Evolutionary conservation across 257 asterid genomes (phyloP).

Genomic region (Avicennia marina): DNA sequence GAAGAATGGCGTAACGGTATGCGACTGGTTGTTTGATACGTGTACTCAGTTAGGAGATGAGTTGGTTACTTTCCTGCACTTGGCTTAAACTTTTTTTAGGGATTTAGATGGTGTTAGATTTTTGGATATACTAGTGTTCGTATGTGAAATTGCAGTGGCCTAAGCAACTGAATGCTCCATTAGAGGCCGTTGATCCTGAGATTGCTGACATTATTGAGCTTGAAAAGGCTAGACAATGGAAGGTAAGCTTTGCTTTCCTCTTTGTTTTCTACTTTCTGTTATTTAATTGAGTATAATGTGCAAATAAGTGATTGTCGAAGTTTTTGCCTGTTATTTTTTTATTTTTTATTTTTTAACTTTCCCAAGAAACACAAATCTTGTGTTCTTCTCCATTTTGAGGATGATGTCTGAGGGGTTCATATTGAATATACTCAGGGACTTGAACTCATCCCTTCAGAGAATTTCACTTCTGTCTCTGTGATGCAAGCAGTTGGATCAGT

Average conservation of each 20-base stretch:
- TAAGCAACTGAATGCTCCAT: constrained; percentile 71
- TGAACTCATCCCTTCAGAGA: constrained; percentile 77
- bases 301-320: too few relatives aligned
- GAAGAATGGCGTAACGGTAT: constrained; percentile 61
- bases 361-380: too few relatives aligned
- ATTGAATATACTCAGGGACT: too few relatives aligned
- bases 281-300: too few relatives aligned
- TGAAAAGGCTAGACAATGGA: constrained; percentile 92
- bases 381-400: too few relatives aligned
- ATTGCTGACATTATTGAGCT: constrained; percentile 83
- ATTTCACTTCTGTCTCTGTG: constrained; percentile 69
- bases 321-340: too few relatives aligned
- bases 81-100: not conserved
- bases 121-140: too few relatives aligned
- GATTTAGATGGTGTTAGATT: not conserved
- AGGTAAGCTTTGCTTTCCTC: constrained; percentile 38
- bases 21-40: constrained; percentile 22
- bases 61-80: not conserved
- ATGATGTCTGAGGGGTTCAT: too few relatives aligned
- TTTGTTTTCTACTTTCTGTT: not conserved
- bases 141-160: constrained; percentile 55
- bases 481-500: constrained; percentile 96
- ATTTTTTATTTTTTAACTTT: too few relatives aligned
- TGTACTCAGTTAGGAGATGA: not conserved
- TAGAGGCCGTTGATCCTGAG: constrained; percentile 76